Evolutionary conservation across 371 early-diverging fungal species (phyloP).

Genomic region (Mucor plumbeus): DNA sequence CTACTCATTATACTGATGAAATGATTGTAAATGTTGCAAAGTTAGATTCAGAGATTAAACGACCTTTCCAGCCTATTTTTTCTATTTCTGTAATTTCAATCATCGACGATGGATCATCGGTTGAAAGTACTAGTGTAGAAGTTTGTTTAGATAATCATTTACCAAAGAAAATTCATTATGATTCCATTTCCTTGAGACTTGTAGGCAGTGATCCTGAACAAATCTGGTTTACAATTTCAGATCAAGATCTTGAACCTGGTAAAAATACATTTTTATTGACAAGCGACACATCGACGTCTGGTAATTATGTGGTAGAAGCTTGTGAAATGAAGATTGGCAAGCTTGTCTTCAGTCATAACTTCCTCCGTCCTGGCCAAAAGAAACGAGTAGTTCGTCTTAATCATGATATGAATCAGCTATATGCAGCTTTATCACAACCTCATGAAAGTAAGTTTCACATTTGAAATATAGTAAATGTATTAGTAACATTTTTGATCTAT

Average conservation of each 20-base stretch:
- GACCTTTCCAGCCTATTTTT: constrained; percentile 66
- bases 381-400: constrained; percentile 63
- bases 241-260: constrained; percentile 67
- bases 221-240: constrained; percentile 46
- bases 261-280: constrained; percentile 63
- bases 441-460: constrained; percentile 37
- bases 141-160: constrained; percentile 63
- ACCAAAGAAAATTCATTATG: constrained; percentile 61
- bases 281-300: constrained; percentile 69
- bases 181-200: constrained; percentile 57
- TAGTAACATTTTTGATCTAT: neutral
- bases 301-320: constrained; percentile 69
- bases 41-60: constrained; percentile 60
- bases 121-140: constrained; percentile 66
- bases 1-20: constrained; percentile 59
- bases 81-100: constrained; percentile 59
- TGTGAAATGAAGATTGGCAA: constrained; percentile 63
- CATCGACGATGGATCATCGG: constrained; percentile 62
- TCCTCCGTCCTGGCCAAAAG: constrained; percentile 65
- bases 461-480: neutral
- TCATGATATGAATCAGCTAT: constrained; percentile 47
- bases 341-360: constrained; percentile 63
- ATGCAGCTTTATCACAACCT: constrained; percentile 43
- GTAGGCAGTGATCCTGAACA: constrained; percentile 66
- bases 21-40: constrained; percentile 46